Percentiles rank a stretch among this genome's conserved stretches.
These are phyloP conservation scores for Blastobotrys peoriensis DNA, from an alignment of 805 yeast species.

Conservation along the genomic window DNA sequence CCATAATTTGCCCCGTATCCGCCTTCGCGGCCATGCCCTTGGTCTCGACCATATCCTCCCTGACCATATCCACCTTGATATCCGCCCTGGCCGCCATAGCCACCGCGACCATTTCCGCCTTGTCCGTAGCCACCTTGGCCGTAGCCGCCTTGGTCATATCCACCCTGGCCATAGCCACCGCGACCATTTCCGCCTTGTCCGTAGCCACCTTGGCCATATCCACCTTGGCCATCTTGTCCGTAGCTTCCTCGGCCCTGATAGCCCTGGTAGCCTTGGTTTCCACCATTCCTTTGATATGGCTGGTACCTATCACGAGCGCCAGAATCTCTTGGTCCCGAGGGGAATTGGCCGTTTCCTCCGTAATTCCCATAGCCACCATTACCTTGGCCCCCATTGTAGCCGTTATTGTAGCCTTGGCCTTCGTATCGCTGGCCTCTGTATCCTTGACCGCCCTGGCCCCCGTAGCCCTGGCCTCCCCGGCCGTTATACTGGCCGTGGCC, in stretches of 20 bases:
- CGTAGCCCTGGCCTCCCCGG: slow-evolving; percentile 10
- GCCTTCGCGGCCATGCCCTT: slow-evolving; percentile 7
- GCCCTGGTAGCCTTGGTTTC: slow-evolving; percentile 3
- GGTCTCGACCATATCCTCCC: slow-evolving; percentile 10
- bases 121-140: slow-evolving; percentile 15
- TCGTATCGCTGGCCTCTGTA: slow-evolving; percentile 8
- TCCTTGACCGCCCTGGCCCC: slow-evolving; percentile 17
- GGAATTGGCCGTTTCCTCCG: too few species aligned
- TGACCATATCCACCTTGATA: slow-evolving; percentile 22
- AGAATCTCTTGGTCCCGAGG: too few species aligned
- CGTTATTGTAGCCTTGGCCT: slow-evolving; percentile 12
- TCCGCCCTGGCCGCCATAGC: slow-evolving; percentile 12
- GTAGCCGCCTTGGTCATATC: slow-evolving; percentile 14
- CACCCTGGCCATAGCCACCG: slow-evolving; percentile 7
- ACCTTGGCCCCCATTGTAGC: slow-evolving; percentile 10
- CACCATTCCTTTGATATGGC: too few species aligned
- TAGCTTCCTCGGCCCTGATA: too few species aligned
- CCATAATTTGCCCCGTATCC: slow-evolving; percentile 1
- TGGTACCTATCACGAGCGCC: too few species aligned
- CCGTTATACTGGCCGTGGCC: slow-evolving; percentile 1
- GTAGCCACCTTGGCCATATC: slow-evolving; percentile 20
- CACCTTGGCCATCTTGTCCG: slow-evolving; percentile 20
- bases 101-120: slow-evolving; percentile 12
- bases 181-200: slow-evolving; percentile 14
- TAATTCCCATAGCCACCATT: slow-evolving; percentile 7